Base-by-base conservation (phyloP, 2,329 filamentous ascomycete species). In the Fusarium neocosmosporiellum region DNA sequence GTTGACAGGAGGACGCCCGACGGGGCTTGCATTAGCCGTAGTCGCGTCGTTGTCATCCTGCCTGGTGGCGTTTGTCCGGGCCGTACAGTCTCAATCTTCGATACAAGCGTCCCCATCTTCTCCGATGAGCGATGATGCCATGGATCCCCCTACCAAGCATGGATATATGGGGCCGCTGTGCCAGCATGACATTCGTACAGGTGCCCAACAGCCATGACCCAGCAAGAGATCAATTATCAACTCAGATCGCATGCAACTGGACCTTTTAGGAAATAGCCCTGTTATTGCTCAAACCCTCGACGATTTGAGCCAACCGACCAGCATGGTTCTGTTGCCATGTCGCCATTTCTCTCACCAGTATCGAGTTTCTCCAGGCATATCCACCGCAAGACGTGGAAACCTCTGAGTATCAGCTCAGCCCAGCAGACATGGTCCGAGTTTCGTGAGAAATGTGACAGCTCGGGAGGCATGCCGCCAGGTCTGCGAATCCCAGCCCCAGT, bases 21-120 rank as follows among this genome's bases (percentile, higher is more conserved):
- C 48, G 43, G 43, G 67, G 66, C 75, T 73, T 77, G 73, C 75
- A 76, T 75, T 77, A 77, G 71, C 57, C 55, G 70, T 55, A 64
- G 41, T 59, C 58, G 69, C 54, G 59, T 72, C 63, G 68, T 63
- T 48, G 69, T 62, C 66, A 71, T 62, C 54, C 65, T 72, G 50
- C 43, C 55, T 53, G 50, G 60, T 74, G 68, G 72, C 66, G 66
- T 59, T 43, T 69, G 62, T 50, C 59, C 74, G 66, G 63, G 63
- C 68, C 68, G 70, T 68, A 63, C 72, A 66, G 70, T 54, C 57
- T 46, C 61, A 71, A 67, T 54, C 70, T 73, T 77, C 50, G 50
- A 67, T 72, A 62, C 43, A 73, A 67, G 63, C 39, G 65, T 74
- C 71, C 62, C 69, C 63, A 68, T 73, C 61, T 71, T 70, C 58